These are phyloP conservation scores for Chalaropsis thielavioides DNA, from an alignment of 2,329 filamentous ascomycete species.

Conservation along the genomic window DNA sequence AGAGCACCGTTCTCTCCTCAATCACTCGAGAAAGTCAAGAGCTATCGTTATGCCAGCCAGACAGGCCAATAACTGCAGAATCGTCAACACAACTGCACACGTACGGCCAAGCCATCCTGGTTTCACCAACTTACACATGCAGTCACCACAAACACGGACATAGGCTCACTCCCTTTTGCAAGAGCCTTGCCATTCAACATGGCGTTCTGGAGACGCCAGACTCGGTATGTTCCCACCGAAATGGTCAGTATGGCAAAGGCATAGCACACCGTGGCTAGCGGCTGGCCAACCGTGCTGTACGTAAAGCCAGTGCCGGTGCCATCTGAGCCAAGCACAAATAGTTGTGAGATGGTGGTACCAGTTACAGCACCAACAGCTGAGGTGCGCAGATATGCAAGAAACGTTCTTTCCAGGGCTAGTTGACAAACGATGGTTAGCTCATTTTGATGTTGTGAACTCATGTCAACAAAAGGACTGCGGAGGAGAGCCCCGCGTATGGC, in stretches of 20 bases:
- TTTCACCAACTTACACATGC: conserved; percentile 5
- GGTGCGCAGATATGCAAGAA: conserved; percentile 57
- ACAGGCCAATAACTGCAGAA: neutral
- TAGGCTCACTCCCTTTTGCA: conserved; percentile 21
- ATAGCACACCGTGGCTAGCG: conserved; percentile 35
- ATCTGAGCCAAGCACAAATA: conserved; percentile 40
- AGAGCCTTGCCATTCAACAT: conserved; percentile 24
- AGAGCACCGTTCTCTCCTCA: neutral
- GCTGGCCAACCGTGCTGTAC: conserved; percentile 46
- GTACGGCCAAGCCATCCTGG: neutral
- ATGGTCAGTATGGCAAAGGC: conserved; percentile 27
- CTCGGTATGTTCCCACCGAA: conserved; percentile 23
- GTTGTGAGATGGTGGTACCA: conserved; percentile 50
- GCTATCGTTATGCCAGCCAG: neutral
- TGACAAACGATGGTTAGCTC: neutral
- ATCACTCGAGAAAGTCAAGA: neutral
- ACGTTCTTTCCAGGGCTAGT: conserved; percentile 58
- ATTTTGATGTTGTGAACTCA: neutral
- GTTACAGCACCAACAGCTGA: conserved; percentile 54
- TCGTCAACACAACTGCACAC: neutral
- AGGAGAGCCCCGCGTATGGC: neutral
- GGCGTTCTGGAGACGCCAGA: conserved; percentile 24
- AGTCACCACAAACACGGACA: conserved; percentile 1
- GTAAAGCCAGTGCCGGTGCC: conserved; percentile 33
- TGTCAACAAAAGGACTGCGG: neutral